These are phyloP conservation scores for Saturnispora saitoi DNA, from an alignment of 805 yeast genomes.

Conservation along the genomic window DNA sequence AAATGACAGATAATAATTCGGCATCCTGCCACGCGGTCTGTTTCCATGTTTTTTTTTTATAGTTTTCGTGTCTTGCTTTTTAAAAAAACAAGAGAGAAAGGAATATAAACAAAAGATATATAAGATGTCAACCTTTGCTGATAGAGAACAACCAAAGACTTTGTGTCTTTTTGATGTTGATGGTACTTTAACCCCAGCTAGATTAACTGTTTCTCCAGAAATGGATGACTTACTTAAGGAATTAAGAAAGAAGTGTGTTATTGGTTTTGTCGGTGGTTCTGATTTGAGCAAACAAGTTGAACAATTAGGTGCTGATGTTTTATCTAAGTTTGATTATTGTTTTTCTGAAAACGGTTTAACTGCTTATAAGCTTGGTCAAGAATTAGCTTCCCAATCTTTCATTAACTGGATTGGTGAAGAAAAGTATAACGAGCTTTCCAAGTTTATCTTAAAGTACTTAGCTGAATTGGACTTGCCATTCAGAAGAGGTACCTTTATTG, in stretches of 20 bases:
- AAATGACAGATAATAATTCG: constrained; percentile 3
- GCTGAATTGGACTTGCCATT: constrained; percentile 83
- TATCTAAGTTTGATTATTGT: constrained; percentile 85
- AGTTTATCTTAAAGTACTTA: constrained; percentile 78
- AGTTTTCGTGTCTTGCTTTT: not conserved
- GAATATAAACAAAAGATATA: not conserved
- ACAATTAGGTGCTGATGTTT: constrained; percentile 79
- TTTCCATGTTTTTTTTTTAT: not conserved
- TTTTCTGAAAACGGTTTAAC: constrained; percentile 97
- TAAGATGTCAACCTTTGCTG: constrained; percentile 38
- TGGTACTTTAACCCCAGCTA: constrained; percentile 97
- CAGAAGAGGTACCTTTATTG: constrained; percentile 98
- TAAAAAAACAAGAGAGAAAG: not conserved
- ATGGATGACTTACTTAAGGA: constrained; percentile 61
- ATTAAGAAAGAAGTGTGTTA: constrained; percentile 83
- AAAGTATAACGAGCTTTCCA: constrained; percentile 81
- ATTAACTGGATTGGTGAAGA: constrained; percentile 94
- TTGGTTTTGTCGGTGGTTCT: constrained; percentile 98
- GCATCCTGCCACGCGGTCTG: constrained; percentile 2
- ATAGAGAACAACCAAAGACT: constrained; percentile 76
- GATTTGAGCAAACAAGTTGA: constrained; percentile 92
- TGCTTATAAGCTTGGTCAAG: constrained; percentile 86
- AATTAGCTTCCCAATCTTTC: constrained; percentile 88
- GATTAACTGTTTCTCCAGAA: constrained; percentile 62
- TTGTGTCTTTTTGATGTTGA: constrained; percentile 95